These are phyloP conservation scores for Scorias spongiosa DNA, from an alignment of 2,329 filamentous ascomycete species.

Conservation along the genomic window DNA sequence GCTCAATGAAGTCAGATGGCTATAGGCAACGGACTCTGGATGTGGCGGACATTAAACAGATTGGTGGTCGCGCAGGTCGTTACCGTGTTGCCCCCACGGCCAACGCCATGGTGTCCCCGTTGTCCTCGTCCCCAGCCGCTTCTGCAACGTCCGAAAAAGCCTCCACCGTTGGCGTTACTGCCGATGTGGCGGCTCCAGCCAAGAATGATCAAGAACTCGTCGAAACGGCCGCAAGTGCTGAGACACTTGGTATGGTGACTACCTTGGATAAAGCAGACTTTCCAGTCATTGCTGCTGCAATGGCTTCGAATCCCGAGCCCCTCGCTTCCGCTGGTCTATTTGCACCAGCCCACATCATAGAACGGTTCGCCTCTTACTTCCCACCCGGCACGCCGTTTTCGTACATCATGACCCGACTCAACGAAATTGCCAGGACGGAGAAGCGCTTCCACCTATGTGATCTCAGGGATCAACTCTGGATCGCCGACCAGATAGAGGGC, in stretches of 20 bases:
- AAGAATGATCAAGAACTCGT: background rate
- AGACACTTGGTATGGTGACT: slow-evolving; percentile 55
- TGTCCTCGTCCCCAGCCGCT: slow-evolving; percentile 1
- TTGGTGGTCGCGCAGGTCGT: slow-evolving; percentile 79
- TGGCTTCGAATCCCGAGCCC: slow-evolving; percentile 48
- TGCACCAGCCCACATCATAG: slow-evolving; percentile 54
- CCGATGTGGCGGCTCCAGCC: background rate
- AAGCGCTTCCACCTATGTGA: slow-evolving; percentile 56
- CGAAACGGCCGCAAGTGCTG: background rate
- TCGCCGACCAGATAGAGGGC: slow-evolving; percentile 62
- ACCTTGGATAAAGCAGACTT: slow-evolving; percentile 61
- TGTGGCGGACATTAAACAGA: slow-evolving; percentile 79
- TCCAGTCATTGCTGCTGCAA: slow-evolving; percentile 42
- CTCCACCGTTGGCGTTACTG: background rate
- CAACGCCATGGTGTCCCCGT: slow-evolving; percentile 6
- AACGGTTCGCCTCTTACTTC: slow-evolving; percentile 69
- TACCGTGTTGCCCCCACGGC: slow-evolving; percentile 55
- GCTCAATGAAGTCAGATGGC: slow-evolving; percentile 57
- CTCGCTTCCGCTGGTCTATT: slow-evolving; percentile 58
- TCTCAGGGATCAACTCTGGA: slow-evolving; percentile 44
- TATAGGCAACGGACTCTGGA: slow-evolving; percentile 40
- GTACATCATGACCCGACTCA: slow-evolving; percentile 63
- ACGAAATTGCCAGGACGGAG: slow-evolving; percentile 51
- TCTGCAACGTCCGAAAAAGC: background rate
- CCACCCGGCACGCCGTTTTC: slow-evolving; percentile 66